Evolutionary conservation across 2,329 filamentous ascomycete species (phyloP), one percentile per base, ranked within the genome.

Genomic region (Epichloe amarillans): DNA sequence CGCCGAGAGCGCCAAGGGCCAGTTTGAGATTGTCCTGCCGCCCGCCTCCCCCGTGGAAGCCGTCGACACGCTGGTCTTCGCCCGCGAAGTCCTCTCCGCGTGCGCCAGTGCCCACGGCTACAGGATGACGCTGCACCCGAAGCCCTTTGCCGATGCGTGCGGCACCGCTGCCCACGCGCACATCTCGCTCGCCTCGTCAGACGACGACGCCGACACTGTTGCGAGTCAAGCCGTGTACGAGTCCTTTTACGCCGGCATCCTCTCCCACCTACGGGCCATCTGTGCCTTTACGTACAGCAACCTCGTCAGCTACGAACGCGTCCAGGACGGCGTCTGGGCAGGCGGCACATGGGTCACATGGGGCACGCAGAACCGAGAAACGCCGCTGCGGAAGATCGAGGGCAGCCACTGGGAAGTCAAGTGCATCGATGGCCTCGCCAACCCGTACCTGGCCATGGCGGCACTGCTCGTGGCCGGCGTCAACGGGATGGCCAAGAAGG

Each of bases 341-440:
- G 86, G 86, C n/a, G 86, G 86, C 0, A 77, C 81, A 7, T 90
- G 83, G 82, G 77, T 90, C 0, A 70, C 83, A 0, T 94, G 86
- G 87, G 88, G 88, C 12, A 85, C 80, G 4, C 82, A 93, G 66
- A 93, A 93, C 64, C 80, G 85, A 17, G 86, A 91, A 68, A 73
- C 80, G 4, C 83, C 87, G 0, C 70, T 94, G 10, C 77, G 87
- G 12, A 82, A 84, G 62, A 76, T 88, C 46, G 69, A 70, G 3
- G 69, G 64, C 2, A 80, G 79, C 19, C 83, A 88, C 60, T 94
- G 86, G 84, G 88, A 94, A 66, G 58, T 94, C 21, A 84, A 88
- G 60, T 80, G 77, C 50, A 61, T 91, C n/a, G 88, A 94, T 60
- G 88, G 87, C 0, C 66, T 88, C 17, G 84, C 86, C 3, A 94